Conservation (phyloP, 2,329 filamentous ascomycete species). For the Cadophora gregata region DNA sequence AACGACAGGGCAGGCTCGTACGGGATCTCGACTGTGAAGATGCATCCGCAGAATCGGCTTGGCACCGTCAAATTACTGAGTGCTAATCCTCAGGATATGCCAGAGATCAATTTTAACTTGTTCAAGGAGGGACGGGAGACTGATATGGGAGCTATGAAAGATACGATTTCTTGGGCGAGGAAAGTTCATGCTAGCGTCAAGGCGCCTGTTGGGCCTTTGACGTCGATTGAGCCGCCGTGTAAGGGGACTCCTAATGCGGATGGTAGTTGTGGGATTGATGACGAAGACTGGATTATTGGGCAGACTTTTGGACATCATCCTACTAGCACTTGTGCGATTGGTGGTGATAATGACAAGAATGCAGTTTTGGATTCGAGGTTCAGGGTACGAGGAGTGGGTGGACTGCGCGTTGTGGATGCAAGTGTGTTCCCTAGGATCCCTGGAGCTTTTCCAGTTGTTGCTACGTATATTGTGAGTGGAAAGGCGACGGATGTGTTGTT, state of each 20-base stretch:
- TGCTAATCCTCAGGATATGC: constrained; percentile 66
- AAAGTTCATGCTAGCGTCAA: constrained; percentile 47
- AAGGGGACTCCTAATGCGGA: constrained; percentile 9
- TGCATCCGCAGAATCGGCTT: constrained; percentile 52
- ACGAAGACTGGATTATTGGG: constrained; percentile 53
- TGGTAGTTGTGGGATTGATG: constrained; percentile 5
- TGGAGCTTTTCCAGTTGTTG: constrained; percentile 57
- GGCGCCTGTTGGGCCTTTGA: constrained; percentile 51
- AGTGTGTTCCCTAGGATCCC: constrained; percentile 59
- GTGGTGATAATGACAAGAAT: constrained; percentile 56
- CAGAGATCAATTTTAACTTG: constrained; percentile 67
- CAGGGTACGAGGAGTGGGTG: constrained; percentile 58
- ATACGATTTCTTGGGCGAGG: constrained; percentile 43
- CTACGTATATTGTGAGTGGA: constrained; percentile 62
- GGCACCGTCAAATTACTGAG: constrained; percentile 67
- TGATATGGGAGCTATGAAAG: constrained; percentile 49
- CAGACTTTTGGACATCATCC: constrained; percentile 63
- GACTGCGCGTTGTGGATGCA: constrained; percentile 66
- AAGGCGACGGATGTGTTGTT: constrained; percentile 64
- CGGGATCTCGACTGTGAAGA: constrained; percentile 38
- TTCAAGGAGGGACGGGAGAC: constrained; percentile 46
- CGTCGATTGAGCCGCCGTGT: constrained; percentile 45
- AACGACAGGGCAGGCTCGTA: constrained; percentile 7
- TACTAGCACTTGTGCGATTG: constrained; percentile 60
- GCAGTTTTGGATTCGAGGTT: constrained; percentile 63